Evolutionary conservation across 306 rosid genomes (phyloP), one percentile per base, ranked within the genome.

Genomic region (Adenanthera pavonina): DNA sequence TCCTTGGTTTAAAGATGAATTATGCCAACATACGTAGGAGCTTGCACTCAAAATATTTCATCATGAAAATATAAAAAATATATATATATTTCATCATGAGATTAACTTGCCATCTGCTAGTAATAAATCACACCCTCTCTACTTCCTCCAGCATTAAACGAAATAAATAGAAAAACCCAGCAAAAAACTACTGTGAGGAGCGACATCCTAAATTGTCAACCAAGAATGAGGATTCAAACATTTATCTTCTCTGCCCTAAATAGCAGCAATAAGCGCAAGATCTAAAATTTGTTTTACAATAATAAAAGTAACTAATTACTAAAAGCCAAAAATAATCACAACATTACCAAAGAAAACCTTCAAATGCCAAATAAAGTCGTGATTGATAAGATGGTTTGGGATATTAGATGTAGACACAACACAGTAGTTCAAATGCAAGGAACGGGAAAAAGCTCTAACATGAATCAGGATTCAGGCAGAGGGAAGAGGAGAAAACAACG

Each of bases 361-460:
- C 57, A 75, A 52, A 8, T 46, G 13, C 19, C 38, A 34, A 80
- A 6, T n/a, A 14, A 75, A 68, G 36, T 69, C n/a, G 75, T 67
- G 53, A 46, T 35, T 49, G 47, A 51, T 67, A 41, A 17, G 72
- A 17, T 46, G 38, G 73, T 74, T 72, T 53, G 56, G 53, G 51
- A 78, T 47, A 43, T 14, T 41, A 72, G 44, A 78, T 72, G 65
- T 33, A 73, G 54, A 67, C 38, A 73, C n/a, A 30, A 67, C 76
- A 47, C 67, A 54, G 19, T 38, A 79, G 68, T 67, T 56, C 40
- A 73, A 7, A 41, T 38, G 46, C 69, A 56, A 62, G 40, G 60
- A 56, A 36, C 57, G 30, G 33, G 36, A 8, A 51, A 74, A 46
- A 74, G 36, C 67, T 47, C 56, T 52, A 62, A 54, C 30, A 46